Evolutionary conservation across 1,284 basidiomycete species (phyloP).

Genomic region (Irpex sp.): DNA sequence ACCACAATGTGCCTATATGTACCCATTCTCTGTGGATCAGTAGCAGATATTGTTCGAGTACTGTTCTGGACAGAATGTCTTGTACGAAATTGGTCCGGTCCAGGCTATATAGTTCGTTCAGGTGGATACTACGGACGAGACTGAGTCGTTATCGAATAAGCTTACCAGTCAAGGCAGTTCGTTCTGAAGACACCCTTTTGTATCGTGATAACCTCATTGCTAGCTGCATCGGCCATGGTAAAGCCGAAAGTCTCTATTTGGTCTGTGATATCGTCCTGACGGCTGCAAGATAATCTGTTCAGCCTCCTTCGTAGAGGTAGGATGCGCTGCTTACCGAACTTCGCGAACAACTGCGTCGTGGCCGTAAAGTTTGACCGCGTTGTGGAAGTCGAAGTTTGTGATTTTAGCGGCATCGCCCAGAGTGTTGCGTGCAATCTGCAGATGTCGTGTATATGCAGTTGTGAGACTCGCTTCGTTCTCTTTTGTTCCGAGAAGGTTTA

Average conservation of each 20-base stretch:
- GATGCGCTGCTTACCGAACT: conserved; percentile 47
- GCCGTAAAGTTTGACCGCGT: conserved; percentile 76
- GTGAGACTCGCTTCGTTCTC: conserved; percentile 91
- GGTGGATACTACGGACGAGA: not conserved
- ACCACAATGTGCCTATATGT: conserved; percentile 73
- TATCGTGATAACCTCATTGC: conserved; percentile 69
- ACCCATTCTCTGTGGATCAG: conserved; percentile 74
- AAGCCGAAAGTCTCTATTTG: conserved; percentile 85
- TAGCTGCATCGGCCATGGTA: conserved; percentile 68
- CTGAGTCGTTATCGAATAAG: not conserved
- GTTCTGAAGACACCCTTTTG: conserved; percentile 92
- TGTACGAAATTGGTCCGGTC: conserved; percentile 99
- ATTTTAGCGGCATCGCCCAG: conserved; percentile 63
- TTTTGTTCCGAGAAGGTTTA: conserved; percentile 86
- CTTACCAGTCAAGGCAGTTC: conserved; percentile 93
- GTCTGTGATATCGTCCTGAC: conserved; percentile 55
- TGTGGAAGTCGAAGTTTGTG: conserved; percentile 95
- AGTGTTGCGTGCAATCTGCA: conserved; percentile 56
- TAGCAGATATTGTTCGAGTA: conserved; percentile 71
- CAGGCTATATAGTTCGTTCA: conserved; percentile 46
- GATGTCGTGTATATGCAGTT: conserved; percentile 76
- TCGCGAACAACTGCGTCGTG: conserved; percentile 85
- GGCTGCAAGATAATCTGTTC: conserved; percentile 32
- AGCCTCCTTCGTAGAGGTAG: not conserved
- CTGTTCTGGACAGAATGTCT: conserved; percentile 82